Evolutionary conservation across 352 stramenopile genomes (phyloP).

Genomic region (Phytopythium chamaehyphon): DNA sequence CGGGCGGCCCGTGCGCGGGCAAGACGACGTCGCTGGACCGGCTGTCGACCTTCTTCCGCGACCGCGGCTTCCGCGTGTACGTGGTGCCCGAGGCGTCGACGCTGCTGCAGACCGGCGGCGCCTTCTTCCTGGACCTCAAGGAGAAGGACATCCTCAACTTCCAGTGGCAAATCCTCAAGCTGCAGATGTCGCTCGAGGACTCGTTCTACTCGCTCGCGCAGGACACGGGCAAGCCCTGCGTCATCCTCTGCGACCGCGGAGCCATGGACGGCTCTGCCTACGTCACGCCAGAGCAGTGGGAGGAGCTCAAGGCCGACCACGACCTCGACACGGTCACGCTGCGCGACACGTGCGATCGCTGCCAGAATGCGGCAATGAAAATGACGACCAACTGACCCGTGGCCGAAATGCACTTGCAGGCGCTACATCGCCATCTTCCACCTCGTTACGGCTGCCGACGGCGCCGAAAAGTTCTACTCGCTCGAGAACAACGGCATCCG

Average conservation of each 20-base stretch:
- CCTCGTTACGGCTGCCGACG: conserved; percentile 89
- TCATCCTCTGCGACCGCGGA: conserved; percentile 95
- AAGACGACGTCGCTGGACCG: conserved; percentile 95
- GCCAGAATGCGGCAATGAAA: background rate
- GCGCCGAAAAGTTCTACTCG: conserved; percentile 95
- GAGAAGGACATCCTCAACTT: conserved; percentile 84
- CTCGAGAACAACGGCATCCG: conserved; percentile 95
- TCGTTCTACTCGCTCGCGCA: conserved; percentile 81
- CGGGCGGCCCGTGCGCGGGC: conserved; percentile 92
- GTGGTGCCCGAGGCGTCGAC: conserved; percentile 95
- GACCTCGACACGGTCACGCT: conserved; percentile 84
- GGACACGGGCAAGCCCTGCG: conserved; percentile 77
- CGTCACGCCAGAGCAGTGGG: conserved; percentile 88
- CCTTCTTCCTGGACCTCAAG: conserved; percentile 84
- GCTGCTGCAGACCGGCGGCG: conserved; percentile 92
- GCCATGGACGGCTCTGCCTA: conserved; percentile 96
- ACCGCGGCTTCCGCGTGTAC: conserved; percentile 94
- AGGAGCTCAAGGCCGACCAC: conserved; percentile 75
- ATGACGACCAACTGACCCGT: too few relatives aligned
- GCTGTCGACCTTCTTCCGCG: conserved; percentile 88
- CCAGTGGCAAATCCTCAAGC: conserved; percentile 83
- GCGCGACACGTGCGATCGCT: conserved; percentile 57
- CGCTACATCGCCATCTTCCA: conserved; percentile 89
- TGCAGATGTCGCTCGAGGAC: conserved; percentile 83
- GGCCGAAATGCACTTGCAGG: conserved; percentile 21